phyloP scores from a whole-genome alignment of 805 yeast species.

The Nakazawaea ishiwadae region DNA sequence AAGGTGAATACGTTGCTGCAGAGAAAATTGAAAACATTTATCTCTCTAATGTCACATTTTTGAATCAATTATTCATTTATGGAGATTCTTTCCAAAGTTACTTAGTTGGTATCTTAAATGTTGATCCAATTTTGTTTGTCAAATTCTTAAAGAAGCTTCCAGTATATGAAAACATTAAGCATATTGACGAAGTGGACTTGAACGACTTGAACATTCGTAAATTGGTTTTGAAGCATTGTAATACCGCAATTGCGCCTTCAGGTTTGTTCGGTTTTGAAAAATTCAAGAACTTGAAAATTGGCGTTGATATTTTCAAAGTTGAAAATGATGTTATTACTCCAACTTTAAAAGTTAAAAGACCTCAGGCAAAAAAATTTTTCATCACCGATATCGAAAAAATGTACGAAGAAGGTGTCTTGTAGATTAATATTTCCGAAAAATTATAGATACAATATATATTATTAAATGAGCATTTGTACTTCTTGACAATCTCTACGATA shows the following conservation, averaged over 20 bases:
- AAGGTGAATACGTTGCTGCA: conserved; percentile 36
- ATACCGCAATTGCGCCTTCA: conserved; percentile 26
- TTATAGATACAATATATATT: too few species aligned
- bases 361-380: conserved; percentile 12
- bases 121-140: conserved; percentile 37
- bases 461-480: too few species aligned
- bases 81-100: conserved; percentile 58
- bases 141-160: neutral
- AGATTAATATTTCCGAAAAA: too few species aligned
- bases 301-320: conserved; percentile 54
- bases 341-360: conserved; percentile 45
- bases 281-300: conserved; percentile 47
- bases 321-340: conserved; percentile 65
- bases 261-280: conserved; percentile 61
- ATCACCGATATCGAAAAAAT: conserved; percentile 7
- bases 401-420: conserved; percentile 13
- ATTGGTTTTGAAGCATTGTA: conserved; percentile 31
- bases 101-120: conserved; percentile 59
- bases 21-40: conserved; percentile 49
- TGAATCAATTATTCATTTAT: conserved; percentile 53
- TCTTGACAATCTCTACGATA: too few species aligned
- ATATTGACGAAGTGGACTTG: conserved; percentile 2
- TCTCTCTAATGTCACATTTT: conserved; percentile 40
- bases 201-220: conserved; percentile 18
- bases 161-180: neutral